Percentiles rank a stretch among this genome's conserved stretches.
phyloP scores from a whole-genome alignment of 129 eudicot genomes.

The Oenanthe sinensis region DNA sequence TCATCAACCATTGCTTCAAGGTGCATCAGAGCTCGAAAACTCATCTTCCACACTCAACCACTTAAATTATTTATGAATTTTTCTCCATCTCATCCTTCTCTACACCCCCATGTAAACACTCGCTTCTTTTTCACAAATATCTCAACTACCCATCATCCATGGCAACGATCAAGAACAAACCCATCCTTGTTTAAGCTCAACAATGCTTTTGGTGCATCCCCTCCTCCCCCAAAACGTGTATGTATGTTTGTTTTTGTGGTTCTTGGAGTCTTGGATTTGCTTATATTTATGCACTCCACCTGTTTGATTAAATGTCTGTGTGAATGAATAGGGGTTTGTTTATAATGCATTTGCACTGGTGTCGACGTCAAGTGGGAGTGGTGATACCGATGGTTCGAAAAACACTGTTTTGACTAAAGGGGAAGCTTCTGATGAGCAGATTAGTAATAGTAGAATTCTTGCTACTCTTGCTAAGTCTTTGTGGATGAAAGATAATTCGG shows the following conservation, averaged over 20 bases:
- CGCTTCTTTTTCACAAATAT: slow-evolving; percentile 12
- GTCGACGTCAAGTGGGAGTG: slow-evolving; percentile 46
- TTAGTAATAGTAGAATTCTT: slow-evolving; percentile 57
- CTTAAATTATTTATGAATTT: slow-evolving; percentile 1
- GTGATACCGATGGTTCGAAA: slow-evolving; percentile 22
- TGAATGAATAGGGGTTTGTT: slow-evolving; percentile 47
- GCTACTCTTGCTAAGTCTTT: slow-evolving; percentile 65
- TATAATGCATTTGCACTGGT: slow-evolving; percentile 51
- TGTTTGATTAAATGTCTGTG: slow-evolving; percentile 13
- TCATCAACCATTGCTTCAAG: slow-evolving; percentile 25
- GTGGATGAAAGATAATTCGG: slow-evolving; percentile 89
- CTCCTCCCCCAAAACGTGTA: slow-evolving; percentile 36
- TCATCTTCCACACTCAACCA: slow-evolving; percentile 10
- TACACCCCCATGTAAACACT: not conserved
- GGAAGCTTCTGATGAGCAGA: slow-evolving; percentile 26
- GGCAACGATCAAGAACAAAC: slow-evolving; percentile 33
- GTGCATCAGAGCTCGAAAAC: slow-evolving; percentile 23
- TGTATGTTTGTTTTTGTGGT: not conserved
- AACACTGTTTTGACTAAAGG: slow-evolving; percentile 26
- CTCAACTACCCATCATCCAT: slow-evolving; percentile 19
- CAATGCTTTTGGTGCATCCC: slow-evolving; percentile 46
- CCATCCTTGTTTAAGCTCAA: slow-evolving; percentile 22
- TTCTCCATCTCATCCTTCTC: slow-evolving; percentile 20
- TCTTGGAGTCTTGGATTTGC: not conserved
- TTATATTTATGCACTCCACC: not conserved